Evolutionary conservation across 306 rosid species (phyloP), one percentile per base, ranked within the genome.

Genomic region (Cucurbita argyrosperma): DNA sequence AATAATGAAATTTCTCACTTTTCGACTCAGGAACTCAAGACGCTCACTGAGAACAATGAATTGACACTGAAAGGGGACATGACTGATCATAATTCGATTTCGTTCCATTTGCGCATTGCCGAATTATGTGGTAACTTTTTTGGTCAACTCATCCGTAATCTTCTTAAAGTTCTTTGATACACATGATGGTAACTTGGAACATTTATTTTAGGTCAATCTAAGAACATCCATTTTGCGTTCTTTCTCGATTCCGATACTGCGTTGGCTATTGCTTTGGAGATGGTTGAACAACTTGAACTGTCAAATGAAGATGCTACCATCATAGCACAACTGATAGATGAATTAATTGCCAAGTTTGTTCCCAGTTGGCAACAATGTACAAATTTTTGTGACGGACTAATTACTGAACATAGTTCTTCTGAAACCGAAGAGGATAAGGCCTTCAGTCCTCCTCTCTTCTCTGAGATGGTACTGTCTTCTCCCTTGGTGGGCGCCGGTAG

Each of bases 271-370:
- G 91, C 97, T 68, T 85, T 79, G 82, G 98, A 93, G 90, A 93
- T 93, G 98, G 98, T 88, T 58, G 96, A 89, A 76, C 86, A 87
- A 53, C 90, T 93, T 69, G 90, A 76, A 74, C 90, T 93, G 38
- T 59, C 80, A 18, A 70, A 65, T 18, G 94, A 84, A 71, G 89
- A 93, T 40, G 87, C 85, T 45, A 62, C 76, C 43, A 79, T 84
- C 77, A 86, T 88, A 74, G 91, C 94, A 7, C 91, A 87, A 86
- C 79, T 93, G 64, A 82, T 93, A 45, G 84, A 84, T 59, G 75
- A 79, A 79, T 79, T 93, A 86, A 77, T 86, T 37, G 66, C 71
- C 46, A 76, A 88, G 82, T 85, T 89, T 39, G 85, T 78, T 60
- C 96, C 94, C 14, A 58, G 66, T 71, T 84, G 85, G 89, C 85